Evolutionary conservation across 352 stramenopile species (phyloP).

Genomic region (Phytophthora capsici): DNA sequence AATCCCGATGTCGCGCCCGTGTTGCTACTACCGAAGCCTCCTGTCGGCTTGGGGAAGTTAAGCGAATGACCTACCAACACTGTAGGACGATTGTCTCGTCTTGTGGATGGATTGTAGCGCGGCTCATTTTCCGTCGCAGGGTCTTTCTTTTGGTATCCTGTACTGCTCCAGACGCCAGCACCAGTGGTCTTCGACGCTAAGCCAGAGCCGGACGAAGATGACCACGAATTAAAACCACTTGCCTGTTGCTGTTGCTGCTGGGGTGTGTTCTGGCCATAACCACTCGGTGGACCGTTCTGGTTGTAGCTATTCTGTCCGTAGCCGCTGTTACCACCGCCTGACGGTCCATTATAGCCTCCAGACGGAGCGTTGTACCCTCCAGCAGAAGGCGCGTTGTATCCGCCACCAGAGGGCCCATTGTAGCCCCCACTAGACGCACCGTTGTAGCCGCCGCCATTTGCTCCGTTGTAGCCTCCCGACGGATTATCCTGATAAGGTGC

Average conservation of each 20-base stretch:
- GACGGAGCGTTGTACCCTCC: conserved; percentile 27
- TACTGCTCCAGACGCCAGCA: conserved; percentile 79
- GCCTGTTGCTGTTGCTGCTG: conserved; percentile 34
- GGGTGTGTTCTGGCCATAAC: conserved; percentile 33
- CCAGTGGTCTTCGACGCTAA: conserved; percentile 46
- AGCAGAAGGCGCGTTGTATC: conserved; percentile 11
- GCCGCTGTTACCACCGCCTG: conserved; percentile 15
- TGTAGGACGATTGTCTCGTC: conserved; percentile 84
- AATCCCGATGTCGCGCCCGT: conserved; percentile 40
- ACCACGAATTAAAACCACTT: conserved; percentile 68
- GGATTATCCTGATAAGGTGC: conserved; percentile 70
- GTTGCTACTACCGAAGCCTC: conserved; percentile 45
- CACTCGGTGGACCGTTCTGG: conserved; percentile 27
- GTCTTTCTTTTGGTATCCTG: conserved; percentile 84
- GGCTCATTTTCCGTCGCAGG: conserved; percentile 40
- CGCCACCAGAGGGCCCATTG: conserved; percentile 25
- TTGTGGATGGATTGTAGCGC: conserved; percentile 52
- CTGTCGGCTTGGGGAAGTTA: conserved; percentile 69
- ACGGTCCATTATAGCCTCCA: conserved; percentile 5
- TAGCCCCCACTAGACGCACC: conserved; percentile 22
- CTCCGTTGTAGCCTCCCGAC: conserved; percentile 26
- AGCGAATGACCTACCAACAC: conserved; percentile 83
- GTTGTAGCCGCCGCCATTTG: conserved; percentile 20
- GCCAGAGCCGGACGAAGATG: conserved; percentile 33
- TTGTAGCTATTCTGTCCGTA: conserved; percentile 40